Conservation (phyloP, 2,329 filamentous ascomycete genomes). For the Venturia aucupariae region DNA sequence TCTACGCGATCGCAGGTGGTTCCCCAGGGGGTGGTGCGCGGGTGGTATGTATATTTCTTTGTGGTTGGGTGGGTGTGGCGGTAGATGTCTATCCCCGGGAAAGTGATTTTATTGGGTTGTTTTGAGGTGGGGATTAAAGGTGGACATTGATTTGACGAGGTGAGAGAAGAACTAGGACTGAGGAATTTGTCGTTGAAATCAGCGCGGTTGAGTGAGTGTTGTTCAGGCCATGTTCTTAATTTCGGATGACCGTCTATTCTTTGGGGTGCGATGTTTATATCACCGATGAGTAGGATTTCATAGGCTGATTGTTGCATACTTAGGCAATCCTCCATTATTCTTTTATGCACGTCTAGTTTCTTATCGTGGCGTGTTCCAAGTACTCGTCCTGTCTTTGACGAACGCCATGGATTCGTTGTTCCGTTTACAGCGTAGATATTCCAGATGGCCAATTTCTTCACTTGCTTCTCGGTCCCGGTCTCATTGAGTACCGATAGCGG, state of each 20-base stretch:
- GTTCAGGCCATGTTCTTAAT: constrained; percentile 34
- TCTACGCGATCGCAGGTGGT: constrained; percentile 46
- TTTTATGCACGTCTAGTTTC: constrained; percentile 40
- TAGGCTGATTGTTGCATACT: constrained; percentile 33
- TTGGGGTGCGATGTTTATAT: constrained; percentile 43
- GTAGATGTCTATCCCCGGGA: no score
- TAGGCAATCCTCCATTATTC: constrained; percentile 37
- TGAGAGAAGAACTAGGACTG: no score
- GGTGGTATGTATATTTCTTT: constrained; percentile 41
- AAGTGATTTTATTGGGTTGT: no score
- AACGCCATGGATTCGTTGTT: constrained; percentile 39
- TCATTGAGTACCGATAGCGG: no score
- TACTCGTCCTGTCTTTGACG: constrained; percentile 33
- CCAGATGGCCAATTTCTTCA: constrained; percentile 35
- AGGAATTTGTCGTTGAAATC: constrained; percentile 45
- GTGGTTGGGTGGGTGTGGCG: no score
- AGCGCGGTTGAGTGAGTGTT: constrained; percentile 42
- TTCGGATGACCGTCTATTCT: constrained; percentile 39
- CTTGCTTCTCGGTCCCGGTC: no score
- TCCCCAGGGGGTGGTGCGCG: constrained; percentile 36
- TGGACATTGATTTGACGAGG: no score
- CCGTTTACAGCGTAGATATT: constrained; percentile 48
- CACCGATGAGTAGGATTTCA: constrained; percentile 40
- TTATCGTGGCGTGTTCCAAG: constrained; percentile 42
- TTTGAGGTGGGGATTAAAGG: no score